Conservation (phyloP, 768 basidiomycete species). For the Amanita muscaria region DNA sequence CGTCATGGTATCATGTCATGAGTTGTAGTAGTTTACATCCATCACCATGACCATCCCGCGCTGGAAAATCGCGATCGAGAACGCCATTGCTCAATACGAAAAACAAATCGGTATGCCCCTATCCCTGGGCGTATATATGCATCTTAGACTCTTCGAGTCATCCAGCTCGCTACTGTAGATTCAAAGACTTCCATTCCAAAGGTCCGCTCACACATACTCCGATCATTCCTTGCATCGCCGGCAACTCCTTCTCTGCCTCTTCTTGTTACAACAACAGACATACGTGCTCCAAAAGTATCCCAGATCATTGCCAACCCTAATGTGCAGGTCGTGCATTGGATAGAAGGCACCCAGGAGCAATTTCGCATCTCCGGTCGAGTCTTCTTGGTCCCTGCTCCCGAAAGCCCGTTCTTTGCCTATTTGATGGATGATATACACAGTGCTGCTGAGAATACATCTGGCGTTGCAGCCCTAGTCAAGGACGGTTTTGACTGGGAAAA, state of each 20-base stretch:
- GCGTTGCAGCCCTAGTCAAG: slow-evolving; percentile 25
- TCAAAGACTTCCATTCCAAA: slow-evolving; percentile 34
- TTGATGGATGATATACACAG: slow-evolving; percentile 22
- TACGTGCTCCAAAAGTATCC: slow-evolving; percentile 58
- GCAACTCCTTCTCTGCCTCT: slow-evolving; percentile 43
- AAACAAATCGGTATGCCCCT: slow-evolving; percentile 28
- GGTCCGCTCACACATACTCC: slow-evolving; percentile 60
- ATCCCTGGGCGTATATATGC: background rate
- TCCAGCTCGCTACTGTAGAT: slow-evolving; percentile 54
- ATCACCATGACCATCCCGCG: slow-evolving; percentile 21
- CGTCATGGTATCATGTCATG: background rate
- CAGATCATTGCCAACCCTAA: slow-evolving; percentile 42
- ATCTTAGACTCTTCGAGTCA: slow-evolving; percentile 28
- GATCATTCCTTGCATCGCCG: slow-evolving; percentile 42
- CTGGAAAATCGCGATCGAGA: slow-evolving; percentile 40
- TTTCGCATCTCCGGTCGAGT: slow-evolving; percentile 59
- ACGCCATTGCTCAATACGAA: slow-evolving; percentile 30
- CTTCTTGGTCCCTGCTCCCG: slow-evolving; percentile 44
- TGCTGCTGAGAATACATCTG: slow-evolving; percentile 4
- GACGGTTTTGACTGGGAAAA: slow-evolving; percentile 57
- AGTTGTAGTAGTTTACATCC: too few species aligned
- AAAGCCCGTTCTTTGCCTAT: slow-evolving; percentile 25
- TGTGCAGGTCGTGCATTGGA: slow-evolving; percentile 72
- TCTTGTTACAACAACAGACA: slow-evolving; percentile 60
- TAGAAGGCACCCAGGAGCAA: slow-evolving; percentile 56